Base-by-base conservation (phyloP, 148 eudicot genomes). In the Heliosperma pusillum region DNA sequence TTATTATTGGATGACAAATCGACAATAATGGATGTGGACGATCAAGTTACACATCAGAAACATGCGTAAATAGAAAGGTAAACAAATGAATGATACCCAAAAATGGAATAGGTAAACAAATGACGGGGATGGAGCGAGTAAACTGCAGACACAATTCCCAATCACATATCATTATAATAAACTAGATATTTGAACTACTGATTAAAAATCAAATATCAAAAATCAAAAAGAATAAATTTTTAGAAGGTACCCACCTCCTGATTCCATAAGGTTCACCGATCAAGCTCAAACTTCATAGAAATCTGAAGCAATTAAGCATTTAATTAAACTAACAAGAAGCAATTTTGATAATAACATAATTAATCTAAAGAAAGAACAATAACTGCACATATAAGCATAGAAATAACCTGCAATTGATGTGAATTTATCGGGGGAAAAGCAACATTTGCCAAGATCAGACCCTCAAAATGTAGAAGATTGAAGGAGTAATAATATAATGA, bases 231-330 rank as follows among this genome's bases (percentile, higher is more conserved):
- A 27, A n/a, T 0, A 16, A 69, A 21, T 36, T 36, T 66, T 17
- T 27, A 17, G 29, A 25, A 58, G 45, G 33, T 44, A 24, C 79
- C 40, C 68, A 76, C 79, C 79, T 76, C 27, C 30, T 69, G 79
- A 76, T 25, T 71, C 73, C 79, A 76, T 76, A 21, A 11, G 13
- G 4, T 53, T 21, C 47, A 65, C 63, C 58, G 15, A 24, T 50
- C 62, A 50, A 64, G 67, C 68, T 76, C 68, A 59, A 53, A 24
- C 26, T 24, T 19, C 74, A 52, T 55, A 4, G 20, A 58, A 59
- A 44, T 44, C 73, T 64, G 25, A 45, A 36, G 8, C 3, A 60
- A 67, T 25, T 50, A 64, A 62, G 11, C 42, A 45, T 20, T 63
- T 30, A 55, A 75, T 30, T 53, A 13, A 56, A 16, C 19, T 19